Percentiles rank a stretch among this genome's conserved stretches.
Conservation (phyloP, 2,329 filamentous ascomycete species). For the Botrytis cinerea region DNA sequence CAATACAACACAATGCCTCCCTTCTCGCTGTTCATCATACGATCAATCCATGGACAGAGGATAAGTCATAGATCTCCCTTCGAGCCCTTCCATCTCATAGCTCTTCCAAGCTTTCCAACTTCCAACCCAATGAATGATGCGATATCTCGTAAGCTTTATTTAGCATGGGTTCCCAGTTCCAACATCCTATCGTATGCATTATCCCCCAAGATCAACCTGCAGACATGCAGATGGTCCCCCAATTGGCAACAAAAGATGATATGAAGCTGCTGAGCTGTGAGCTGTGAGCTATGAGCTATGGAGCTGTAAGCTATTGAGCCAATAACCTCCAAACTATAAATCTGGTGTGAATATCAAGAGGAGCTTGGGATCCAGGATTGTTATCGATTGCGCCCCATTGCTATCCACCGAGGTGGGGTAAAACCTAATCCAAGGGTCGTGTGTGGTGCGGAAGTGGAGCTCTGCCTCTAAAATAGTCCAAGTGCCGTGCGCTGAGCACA, state of each 20-base stretch:
- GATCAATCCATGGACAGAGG: neutral
- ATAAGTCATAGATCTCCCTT: neutral
- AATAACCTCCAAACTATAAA: neutral
- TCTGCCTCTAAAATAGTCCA: neutral
- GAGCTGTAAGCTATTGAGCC: neutral
- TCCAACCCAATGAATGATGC: neutral
- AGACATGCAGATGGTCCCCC: neutral
- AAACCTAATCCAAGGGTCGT: slow-evolving; percentile 6
- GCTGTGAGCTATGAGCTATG: too few species aligned
- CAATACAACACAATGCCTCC: too few species aligned
- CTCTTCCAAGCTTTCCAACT: neutral
- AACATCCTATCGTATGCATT: neutral
- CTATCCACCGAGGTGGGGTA: neutral
- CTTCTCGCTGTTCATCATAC: neutral
- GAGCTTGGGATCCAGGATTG: neutral
- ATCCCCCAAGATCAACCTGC: neutral
- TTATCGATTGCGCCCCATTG: neutral
- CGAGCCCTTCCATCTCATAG: neutral
- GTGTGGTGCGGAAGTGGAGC: neutral
- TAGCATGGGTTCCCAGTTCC: neutral
- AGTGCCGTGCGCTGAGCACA: neutral
- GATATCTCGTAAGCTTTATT: neutral
- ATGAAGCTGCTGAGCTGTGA: neutral
- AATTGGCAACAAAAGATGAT: neutral
- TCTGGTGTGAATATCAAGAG: neutral